Percentiles rank a stretch among this genome's conserved stretches.
Evolutionary conservation across 768 basidiomycete species (phyloP).

Genomic region (Trametes sanguinea): DNA sequence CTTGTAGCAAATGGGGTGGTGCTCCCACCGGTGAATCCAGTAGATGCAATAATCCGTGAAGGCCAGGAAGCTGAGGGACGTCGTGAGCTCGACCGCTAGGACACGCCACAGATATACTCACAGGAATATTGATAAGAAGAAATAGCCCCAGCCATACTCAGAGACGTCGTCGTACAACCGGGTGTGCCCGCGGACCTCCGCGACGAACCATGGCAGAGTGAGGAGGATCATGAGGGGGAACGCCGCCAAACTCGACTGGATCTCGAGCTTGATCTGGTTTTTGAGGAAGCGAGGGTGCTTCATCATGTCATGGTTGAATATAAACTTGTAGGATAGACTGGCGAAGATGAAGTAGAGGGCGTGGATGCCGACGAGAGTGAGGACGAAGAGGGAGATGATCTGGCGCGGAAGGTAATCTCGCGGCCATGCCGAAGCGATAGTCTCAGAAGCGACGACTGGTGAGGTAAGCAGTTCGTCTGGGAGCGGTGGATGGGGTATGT

Average conservation of each 20-base stretch:
- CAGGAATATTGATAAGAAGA: slow-evolving; percentile 69
- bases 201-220: slow-evolving; percentile 93
- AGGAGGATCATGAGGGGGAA: slow-evolving; percentile 83
- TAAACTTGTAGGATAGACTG: slow-evolving; percentile 74
- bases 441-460: slow-evolving; percentile 26
- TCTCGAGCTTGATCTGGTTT: slow-evolving; percentile 84
- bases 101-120: slow-evolving; percentile 38
- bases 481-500: slow-evolving; percentile 59
- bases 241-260: slow-evolving; percentile 66
- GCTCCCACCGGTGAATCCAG: slow-evolving; percentile 93
- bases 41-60: slow-evolving; percentile 95
- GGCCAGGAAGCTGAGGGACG: slow-evolving; percentile 59
- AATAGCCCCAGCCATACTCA: slow-evolving; percentile 78
- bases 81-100: not conserved
- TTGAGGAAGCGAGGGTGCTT: slow-evolving; percentile 91
- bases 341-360: slow-evolving; percentile 89
- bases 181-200: slow-evolving; percentile 85
- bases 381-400: slow-evolving; percentile 61
- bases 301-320: slow-evolving; percentile 97
- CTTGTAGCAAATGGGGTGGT: slow-evolving; percentile 87
- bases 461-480: slow-evolving; percentile 37
- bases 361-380: slow-evolving; percentile 83
- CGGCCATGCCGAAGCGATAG: slow-evolving; percentile 73
- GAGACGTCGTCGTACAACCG: slow-evolving; percentile 75
- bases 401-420: slow-evolving; percentile 83